Percentiles rank a stretch among this genome's conserved stretches.
These are phyloP conservation scores for Corymbia calophylla DNA, from an alignment of 441 rosid genomes.

Conservation along the genomic window DNA sequence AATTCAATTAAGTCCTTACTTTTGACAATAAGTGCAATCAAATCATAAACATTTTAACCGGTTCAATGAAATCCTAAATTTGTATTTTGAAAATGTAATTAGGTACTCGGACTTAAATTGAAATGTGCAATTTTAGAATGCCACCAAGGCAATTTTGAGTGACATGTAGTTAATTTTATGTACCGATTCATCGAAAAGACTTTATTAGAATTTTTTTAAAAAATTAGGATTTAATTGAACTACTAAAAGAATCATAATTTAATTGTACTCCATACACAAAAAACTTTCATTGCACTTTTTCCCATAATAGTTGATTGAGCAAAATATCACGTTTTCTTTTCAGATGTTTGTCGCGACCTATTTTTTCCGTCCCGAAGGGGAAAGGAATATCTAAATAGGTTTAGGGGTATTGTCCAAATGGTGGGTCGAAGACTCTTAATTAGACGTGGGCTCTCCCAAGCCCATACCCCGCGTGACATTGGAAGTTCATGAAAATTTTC, in stretches of 20 bases:
- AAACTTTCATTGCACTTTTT: background rate
- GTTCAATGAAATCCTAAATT: background rate
- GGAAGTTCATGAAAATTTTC: too few relatives aligned
- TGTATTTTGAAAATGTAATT: background rate
- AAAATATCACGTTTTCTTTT: background rate
- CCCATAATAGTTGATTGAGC: background rate
- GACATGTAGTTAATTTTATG: background rate
- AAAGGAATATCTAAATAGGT: too few relatives aligned
- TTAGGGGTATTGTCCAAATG: too few relatives aligned
- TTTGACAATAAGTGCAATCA: background rate
- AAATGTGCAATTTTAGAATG: background rate
- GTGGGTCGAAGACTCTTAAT: too few relatives aligned
- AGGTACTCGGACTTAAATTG: background rate
- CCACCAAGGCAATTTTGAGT: background rate
- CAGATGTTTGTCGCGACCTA: too few relatives aligned
- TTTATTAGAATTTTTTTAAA: accelerated
- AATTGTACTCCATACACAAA: background rate
- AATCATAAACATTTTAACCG: too few relatives aligned
- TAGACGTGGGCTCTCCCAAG: too few relatives aligned
- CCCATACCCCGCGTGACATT: too few relatives aligned
- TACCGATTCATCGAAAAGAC: background rate
- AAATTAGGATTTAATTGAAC: background rate
- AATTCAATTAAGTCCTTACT: background rate
- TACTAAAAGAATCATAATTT: background rate
- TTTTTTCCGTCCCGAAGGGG: too few relatives aligned